Evolutionary conservation across 345 rosid genomes (phyloP).

Genomic region (Camelina neglecta): DNA sequence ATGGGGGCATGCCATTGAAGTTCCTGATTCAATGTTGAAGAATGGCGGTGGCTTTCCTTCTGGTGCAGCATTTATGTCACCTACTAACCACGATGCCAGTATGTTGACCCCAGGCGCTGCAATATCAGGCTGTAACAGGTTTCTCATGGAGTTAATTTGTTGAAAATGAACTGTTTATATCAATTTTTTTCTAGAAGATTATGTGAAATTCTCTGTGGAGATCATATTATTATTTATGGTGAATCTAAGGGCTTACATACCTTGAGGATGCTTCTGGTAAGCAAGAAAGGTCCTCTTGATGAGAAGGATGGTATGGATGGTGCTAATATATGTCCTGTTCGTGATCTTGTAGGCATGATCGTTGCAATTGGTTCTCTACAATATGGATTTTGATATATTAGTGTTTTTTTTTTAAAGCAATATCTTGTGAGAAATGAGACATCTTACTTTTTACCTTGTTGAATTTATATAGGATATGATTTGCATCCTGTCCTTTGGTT

Average conservation of each 20-base stretch:
- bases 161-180: neutral
- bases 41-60: conserved; percentile 52
- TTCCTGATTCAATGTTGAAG: conserved; percentile 67
- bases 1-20: conserved; percentile 86
- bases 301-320: conserved; percentile 74
- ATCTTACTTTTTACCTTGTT: conserved; percentile 47
- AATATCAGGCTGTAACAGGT: conserved; percentile 71
- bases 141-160: conserved; percentile 1
- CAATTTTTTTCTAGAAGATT: neutral
- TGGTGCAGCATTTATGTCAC: conserved; percentile 47
- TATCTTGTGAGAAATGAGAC: conserved; percentile 1
- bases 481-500: conserved; percentile 51
- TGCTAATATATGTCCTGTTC: conserved; percentile 57
- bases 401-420: neutral
- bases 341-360: conserved; percentile 56
- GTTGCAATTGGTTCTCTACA: conserved; percentile 70
- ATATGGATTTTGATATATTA: neutral
- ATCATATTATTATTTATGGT: neutral
- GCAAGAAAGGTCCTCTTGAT: conserved; percentile 67
- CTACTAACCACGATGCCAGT: conserved; percentile 74
- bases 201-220: neutral
- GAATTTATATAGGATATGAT: conserved; percentile 67
- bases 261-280: conserved; percentile 73
- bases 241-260: conserved; percentile 39
- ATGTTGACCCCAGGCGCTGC: conserved; percentile 74